phyloP scores from a whole-genome alignment of 345 rosid genomes.

The Chamaenerion angustifolium region DNA sequence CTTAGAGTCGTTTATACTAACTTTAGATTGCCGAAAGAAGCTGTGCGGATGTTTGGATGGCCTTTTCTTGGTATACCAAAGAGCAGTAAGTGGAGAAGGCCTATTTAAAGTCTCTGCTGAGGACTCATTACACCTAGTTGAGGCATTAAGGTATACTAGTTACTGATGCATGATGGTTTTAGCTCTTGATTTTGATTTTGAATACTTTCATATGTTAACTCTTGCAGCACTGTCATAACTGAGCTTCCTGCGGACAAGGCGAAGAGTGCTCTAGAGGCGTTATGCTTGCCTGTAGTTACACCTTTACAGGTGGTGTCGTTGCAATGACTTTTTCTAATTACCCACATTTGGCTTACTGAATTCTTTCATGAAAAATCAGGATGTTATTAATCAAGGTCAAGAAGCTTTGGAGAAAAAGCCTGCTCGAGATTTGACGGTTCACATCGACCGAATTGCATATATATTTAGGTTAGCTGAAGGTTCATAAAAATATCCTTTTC shows the following conservation, averaged over 20 bases:
- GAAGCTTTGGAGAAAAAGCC: slow-evolving; percentile 78
- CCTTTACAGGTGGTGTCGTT: slow-evolving; percentile 60
- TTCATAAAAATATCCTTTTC: background rate
- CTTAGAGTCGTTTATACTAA: slow-evolving; percentile 8
- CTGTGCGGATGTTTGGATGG: slow-evolving; percentile 71
- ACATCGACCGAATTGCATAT: slow-evolving; percentile 91
- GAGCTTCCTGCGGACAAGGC: slow-evolving; percentile 88
- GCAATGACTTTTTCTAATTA: background rate
- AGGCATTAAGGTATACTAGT: slow-evolving; percentile 68
- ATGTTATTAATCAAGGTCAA: slow-evolving; percentile 51
- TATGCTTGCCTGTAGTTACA: slow-evolving; percentile 71
- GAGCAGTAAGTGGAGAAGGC: slow-evolving; percentile 71
- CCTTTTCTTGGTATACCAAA: slow-evolving; percentile 63
- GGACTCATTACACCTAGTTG: slow-evolving; percentile 83
- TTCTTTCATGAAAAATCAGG: slow-evolving; percentile 32
- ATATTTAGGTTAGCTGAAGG: slow-evolving; percentile 62
- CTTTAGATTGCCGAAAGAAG: slow-evolving; percentile 80
- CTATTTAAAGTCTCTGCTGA: slow-evolving; percentile 79
- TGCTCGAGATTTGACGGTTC: slow-evolving; percentile 82
- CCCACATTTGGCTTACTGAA: slow-evolving; percentile 9
- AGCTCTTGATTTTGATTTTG: slow-evolving; percentile 9
- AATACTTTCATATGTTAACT: slow-evolving; percentile 17
- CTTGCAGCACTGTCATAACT: slow-evolving; percentile 78
- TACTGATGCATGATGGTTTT: background rate
- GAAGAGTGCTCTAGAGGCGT: slow-evolving; percentile 66